Evolutionary conservation across 139 green algal species (phyloP).

Genomic region (Tetradesmus obliquus): DNA sequence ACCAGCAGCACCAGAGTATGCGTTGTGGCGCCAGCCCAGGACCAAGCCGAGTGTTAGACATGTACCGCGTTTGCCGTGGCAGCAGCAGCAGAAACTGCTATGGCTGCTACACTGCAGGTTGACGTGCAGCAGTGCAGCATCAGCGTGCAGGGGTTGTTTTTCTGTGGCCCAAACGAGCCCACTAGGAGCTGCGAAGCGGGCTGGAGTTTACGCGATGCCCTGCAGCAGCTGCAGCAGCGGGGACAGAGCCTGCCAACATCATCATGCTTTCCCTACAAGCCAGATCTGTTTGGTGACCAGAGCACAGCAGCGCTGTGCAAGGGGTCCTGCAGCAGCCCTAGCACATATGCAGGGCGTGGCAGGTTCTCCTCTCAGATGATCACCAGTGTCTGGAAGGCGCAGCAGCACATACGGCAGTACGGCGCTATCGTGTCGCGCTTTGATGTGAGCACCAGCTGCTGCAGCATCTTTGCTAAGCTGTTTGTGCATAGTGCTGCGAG

Average conservation of each 20-base stretch:
- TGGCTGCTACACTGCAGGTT: background rate
- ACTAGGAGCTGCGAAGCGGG: background rate
- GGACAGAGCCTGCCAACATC: background rate
- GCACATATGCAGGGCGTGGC: background rate
- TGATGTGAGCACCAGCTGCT: background rate
- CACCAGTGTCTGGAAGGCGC: background rate
- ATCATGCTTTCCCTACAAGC: background rate
- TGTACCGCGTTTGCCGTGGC: background rate
- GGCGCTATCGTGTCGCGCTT: background rate
- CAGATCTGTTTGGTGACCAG: background rate
- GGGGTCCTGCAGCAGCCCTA: background rate
- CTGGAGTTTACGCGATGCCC: background rate
- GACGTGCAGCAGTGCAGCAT: background rate
- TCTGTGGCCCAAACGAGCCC: background rate
- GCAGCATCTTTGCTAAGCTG: too few relatives aligned
- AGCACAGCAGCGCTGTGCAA: background rate
- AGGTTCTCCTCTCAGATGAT: background rate
- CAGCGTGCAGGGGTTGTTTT: background rate
- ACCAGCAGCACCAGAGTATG: background rate
- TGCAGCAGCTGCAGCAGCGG: background rate
- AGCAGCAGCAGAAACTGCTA: conserved; percentile 10
- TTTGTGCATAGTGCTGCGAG: background rate
- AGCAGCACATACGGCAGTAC: background rate
- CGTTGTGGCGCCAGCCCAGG: background rate
- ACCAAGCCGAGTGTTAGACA: background rate